Conservation (phyloP, 2,329 filamentous ascomycete genomes). For the Fusarium marasasianum region DNA sequence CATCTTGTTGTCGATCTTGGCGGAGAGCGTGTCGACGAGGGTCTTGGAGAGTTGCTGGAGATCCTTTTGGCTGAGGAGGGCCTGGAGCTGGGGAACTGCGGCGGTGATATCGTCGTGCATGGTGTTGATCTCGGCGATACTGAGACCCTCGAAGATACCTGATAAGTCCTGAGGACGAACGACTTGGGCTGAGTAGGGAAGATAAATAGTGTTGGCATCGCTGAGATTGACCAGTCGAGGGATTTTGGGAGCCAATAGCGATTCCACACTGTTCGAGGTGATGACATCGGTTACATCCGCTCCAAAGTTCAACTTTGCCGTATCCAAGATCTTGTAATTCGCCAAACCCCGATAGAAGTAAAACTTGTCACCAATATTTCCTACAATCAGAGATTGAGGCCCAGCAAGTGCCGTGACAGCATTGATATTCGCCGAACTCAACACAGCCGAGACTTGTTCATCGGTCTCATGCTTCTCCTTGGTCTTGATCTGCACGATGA, state of each 20-base stretch:
- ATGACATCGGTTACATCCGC: background rate
- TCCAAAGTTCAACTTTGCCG: slow-evolving; percentile 6
- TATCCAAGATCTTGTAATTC: background rate
- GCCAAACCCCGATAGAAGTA: slow-evolving; percentile 13
- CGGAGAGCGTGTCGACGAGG: background rate
- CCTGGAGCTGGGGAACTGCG: slow-evolving; percentile 2
- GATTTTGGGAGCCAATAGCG: background rate
- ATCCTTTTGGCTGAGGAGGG: background rate
- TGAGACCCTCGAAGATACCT: background rate
- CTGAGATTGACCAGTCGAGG: background rate
- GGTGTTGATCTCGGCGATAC: background rate
- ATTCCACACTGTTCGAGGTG: background rate
- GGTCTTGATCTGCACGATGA: background rate
- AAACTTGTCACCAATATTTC: background rate
- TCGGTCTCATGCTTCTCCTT: background rate
- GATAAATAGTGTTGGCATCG: background rate
- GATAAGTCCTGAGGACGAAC: background rate
- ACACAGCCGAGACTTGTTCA: background rate
- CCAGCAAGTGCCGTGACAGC: slow-evolving; percentile 5
- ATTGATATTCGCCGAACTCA: slow-evolving; percentile 1
- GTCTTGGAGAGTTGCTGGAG: slow-evolving; percentile 3
- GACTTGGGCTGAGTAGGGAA: background rate
- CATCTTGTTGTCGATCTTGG: background rate
- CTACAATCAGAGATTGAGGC: slow-evolving; percentile 10
- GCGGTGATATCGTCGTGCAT: slow-evolving; percentile 8